Conservation (phyloP, 371 early-diverging fungal species). For the Gilbertella persicaria region DNA sequence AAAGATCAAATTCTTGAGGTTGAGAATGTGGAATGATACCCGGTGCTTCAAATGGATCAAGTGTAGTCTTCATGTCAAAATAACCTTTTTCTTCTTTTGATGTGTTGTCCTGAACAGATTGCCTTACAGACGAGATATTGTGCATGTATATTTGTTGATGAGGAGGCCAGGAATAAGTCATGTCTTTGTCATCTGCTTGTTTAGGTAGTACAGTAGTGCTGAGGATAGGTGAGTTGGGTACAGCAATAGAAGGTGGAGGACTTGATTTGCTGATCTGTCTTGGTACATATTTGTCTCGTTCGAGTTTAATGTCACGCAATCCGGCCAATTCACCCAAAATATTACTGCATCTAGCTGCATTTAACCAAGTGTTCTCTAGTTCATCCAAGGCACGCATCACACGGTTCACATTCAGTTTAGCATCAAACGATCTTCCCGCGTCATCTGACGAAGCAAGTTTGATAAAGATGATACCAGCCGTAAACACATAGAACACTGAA, state of each 20-base stretch:
- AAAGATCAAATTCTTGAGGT: conserved; percentile 20
- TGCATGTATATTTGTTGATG: conserved; percentile 1
- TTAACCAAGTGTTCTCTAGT: conserved; percentile 38
- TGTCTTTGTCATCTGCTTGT: background rate
- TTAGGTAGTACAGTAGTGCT: background rate
- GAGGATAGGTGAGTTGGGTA: conserved; percentile 21
- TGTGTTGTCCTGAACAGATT: background rate
- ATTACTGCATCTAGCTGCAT: conserved; percentile 38
- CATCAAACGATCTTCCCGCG: conserved; percentile 29
- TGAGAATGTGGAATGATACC: conserved; percentile 27
- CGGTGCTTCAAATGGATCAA: conserved; percentile 45
- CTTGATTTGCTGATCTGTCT: conserved; percentile 10
- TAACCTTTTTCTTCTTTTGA: background rate
- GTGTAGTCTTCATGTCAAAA: conserved; percentile 16
- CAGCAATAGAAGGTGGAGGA: conserved; percentile 26
- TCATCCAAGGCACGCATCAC: conserved; percentile 41
- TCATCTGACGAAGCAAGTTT: conserved; percentile 37
- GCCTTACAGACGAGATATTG: conserved; percentile 23
- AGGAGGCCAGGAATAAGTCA: background rate
- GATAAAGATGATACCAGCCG: conserved; percentile 49
- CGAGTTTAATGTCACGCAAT: conserved; percentile 34
- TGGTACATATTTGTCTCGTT: conserved; percentile 21
- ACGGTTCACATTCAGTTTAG: conserved; percentile 38
- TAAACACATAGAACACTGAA: conserved; percentile 41
- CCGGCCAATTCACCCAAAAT: conserved; percentile 51